Conservation (phyloP, 2,329 filamentous ascomycete species). For the Tothia fuscella region DNA sequence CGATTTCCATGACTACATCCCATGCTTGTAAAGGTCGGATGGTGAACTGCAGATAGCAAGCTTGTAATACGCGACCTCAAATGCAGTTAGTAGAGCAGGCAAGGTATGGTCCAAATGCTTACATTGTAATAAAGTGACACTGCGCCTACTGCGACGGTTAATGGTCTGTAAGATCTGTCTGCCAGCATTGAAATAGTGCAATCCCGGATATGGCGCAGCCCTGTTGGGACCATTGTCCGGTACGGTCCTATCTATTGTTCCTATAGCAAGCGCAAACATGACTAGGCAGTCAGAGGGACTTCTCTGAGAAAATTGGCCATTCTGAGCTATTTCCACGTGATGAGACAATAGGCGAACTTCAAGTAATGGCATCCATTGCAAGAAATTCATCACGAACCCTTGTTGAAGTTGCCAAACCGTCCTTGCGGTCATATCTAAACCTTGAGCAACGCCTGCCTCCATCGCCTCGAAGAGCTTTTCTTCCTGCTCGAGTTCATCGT, state of each 20-base stretch:
- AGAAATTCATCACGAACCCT: constrained; percentile 19
- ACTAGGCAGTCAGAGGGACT: constrained; percentile 16
- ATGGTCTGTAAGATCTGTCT: constrained; percentile 17
- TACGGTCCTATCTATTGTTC: constrained; percentile 12
- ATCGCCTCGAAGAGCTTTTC: constrained; percentile 18
- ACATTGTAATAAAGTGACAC: constrained; percentile 17
- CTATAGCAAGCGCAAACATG: constrained; percentile 17
- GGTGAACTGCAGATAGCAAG: constrained; percentile 19
- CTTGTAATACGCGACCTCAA: constrained; percentile 18
- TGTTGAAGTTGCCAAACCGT: constrained; percentile 18
- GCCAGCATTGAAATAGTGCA: constrained; percentile 19
- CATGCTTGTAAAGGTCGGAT: constrained; percentile 18
- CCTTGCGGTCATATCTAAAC: constrained; percentile 15
- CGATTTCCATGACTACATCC: constrained; percentile 19
- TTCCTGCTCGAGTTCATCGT: constrained; percentile 18
- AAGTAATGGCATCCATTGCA: constrained; percentile 20
- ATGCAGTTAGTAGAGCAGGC: no score
- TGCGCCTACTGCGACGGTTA: constrained; percentile 16
- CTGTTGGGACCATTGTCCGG: neutral
- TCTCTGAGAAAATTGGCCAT: constrained; percentile 11
- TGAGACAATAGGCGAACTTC: constrained; percentile 16
- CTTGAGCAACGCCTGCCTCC: constrained; percentile 13
- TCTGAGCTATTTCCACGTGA: constrained; percentile 15
- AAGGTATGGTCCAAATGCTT: no score
- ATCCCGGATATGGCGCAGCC: constrained; percentile 13